Percentiles rank a stretch among this genome's conserved stretches.
Conservation (phyloP, 139 green algal genomes). For the Eudorina sp. region DNA sequence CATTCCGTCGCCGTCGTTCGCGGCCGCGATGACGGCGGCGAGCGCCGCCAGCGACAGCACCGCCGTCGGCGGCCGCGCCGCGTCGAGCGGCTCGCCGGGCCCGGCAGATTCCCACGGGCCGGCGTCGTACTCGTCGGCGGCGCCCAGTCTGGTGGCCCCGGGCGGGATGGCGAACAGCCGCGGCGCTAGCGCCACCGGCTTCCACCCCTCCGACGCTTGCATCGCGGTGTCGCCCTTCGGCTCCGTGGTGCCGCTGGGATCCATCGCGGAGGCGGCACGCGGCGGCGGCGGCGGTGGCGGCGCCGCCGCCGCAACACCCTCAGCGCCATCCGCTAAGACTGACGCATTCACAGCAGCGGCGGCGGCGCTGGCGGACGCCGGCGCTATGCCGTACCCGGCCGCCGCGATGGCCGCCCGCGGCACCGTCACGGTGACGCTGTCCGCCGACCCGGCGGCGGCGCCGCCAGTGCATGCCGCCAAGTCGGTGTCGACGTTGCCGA, state of each 20-base stretch:
- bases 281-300: background rate
- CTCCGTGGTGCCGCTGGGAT: background rate
- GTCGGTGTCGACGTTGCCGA: too few species aligned
- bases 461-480: too few species aligned
- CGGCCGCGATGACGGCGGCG: background rate
- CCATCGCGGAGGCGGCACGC: conserved; percentile 5
- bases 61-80: background rate
- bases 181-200: background rate
- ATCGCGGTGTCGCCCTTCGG: background rate
- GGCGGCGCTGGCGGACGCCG: background rate
- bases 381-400: background rate
- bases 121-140: background rate
- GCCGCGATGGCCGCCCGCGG: background rate
- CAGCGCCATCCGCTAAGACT: too few species aligned
- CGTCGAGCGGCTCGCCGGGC: background rate
- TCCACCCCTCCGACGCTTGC: too few species aligned
- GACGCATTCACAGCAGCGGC: too few species aligned
- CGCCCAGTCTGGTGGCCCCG: background rate
- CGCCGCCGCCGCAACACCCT: background rate
- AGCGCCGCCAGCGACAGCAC: background rate
- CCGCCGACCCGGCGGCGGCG: too few species aligned
- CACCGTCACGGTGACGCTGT: background rate
- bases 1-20: too few species aligned
- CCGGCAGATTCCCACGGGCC: background rate
- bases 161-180: background rate